Evolutionary conservation across 2,329 filamentous ascomycete genomes (phyloP).

Genomic region (Penicillium corylophilum): DNA sequence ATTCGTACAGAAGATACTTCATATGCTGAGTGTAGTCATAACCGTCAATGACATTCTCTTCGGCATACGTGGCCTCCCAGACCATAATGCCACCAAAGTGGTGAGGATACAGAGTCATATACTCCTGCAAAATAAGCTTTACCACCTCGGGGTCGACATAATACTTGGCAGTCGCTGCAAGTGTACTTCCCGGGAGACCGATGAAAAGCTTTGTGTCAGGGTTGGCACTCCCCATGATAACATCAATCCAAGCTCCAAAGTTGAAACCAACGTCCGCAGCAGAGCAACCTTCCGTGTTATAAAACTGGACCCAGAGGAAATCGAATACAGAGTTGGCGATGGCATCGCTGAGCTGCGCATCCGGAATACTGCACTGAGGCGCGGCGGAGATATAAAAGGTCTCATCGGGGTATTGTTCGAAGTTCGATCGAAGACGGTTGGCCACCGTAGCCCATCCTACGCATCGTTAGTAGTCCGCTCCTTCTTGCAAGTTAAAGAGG

Average conservation of each 20-base stretch:
- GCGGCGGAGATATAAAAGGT: conserved; percentile 54
- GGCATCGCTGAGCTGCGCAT: conserved; percentile 47
- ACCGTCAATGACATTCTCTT: conserved; percentile 47
- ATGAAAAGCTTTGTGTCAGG: conserved; percentile 54
- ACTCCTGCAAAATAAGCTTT: conserved; percentile 45
- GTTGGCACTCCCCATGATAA: conserved; percentile 37
- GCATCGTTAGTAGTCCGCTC: not conserved
- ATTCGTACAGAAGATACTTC: conserved; percentile 43
- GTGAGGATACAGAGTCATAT: conserved; percentile 39
- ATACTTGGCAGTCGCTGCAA: conserved; percentile 32
- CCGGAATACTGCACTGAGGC: conserved; percentile 54
- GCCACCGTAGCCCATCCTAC: conserved; percentile 51
- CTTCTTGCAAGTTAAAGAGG: not conserved
- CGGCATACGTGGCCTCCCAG: conserved; percentile 56
- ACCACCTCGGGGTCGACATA: conserved; percentile 52
- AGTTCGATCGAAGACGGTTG: conserved; percentile 46
- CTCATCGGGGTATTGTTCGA: conserved; percentile 30
- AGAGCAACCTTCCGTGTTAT: conserved; percentile 54
- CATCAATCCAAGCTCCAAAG: conserved; percentile 47
- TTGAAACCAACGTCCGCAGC: conserved; percentile 48
- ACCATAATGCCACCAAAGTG: conserved; percentile 61
- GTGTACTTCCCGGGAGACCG: conserved; percentile 46
- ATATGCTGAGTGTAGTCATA: conserved; percentile 49
- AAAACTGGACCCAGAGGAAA: conserved; percentile 58
- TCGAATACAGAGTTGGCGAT: conserved; percentile 50